Conservation (phyloP, 257 asterid species). For the Pogostemon cablin region DNA sequence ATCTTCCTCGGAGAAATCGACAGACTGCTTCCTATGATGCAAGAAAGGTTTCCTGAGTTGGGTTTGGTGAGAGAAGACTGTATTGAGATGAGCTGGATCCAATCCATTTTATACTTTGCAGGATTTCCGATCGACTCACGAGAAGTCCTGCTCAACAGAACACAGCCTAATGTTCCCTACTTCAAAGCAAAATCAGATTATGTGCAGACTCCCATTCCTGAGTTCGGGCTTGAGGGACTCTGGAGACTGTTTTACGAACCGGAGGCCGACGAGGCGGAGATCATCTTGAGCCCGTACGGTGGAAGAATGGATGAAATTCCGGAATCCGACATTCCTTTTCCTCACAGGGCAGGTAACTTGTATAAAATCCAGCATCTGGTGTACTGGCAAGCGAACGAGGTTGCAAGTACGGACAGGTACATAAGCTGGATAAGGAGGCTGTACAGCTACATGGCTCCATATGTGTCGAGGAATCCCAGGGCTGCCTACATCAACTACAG, state of each 20-base stretch:
- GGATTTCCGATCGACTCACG: neutral
- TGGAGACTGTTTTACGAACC: conserved; percentile 3
- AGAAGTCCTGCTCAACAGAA: conserved; percentile 29
- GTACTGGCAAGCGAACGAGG: neutral
- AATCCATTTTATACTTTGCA: neutral
- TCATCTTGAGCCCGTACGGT: conserved; percentile 21
- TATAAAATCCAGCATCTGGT: conserved; percentile 24
- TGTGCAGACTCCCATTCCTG: conserved; percentile 40
- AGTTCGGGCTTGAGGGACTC: conserved; percentile 36
- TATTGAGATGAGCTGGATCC: conserved; percentile 45
- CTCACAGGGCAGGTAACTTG: conserved; percentile 27
- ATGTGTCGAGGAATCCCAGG: conserved; percentile 16
- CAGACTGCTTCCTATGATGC: conserved; percentile 31
- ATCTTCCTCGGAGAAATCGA: conserved; percentile 35
- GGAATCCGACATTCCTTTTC: conserved; percentile 24
- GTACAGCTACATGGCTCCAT: conserved; percentile 30
- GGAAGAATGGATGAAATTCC: conserved; percentile 32
- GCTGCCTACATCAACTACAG: conserved; percentile 31
- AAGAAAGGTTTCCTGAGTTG: conserved; percentile 42
- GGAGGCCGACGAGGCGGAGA: neutral
- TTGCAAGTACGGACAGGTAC: conserved; percentile 1
- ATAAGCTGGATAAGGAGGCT: conserved; percentile 27
- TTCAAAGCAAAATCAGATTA: conserved; percentile 44
- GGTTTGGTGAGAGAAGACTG: conserved; percentile 42
- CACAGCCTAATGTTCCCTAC: conserved; percentile 12